Conservation (phyloP, 192 early-diverging fungal genomes). For the Radiomyces spectabilis region DNA sequence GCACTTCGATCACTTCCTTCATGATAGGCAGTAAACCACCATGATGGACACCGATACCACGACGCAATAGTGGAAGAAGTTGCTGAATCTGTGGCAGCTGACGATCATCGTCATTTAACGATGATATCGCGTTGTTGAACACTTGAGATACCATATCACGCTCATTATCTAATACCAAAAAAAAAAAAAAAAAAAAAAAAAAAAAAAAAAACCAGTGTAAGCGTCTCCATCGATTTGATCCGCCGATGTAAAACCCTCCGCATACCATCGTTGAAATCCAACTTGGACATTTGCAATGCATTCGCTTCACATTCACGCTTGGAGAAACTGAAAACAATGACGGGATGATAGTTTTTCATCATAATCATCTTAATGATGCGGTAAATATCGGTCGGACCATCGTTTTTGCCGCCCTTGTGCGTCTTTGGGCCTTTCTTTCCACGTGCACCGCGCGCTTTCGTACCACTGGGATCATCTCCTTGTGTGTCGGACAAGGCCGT, state of each 20-base stretch:
- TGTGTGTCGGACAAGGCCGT: conserved; percentile 57
- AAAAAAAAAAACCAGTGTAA: no score
- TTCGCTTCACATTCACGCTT: conserved; percentile 90
- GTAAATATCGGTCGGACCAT: conserved; percentile 75
- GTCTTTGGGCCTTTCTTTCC: conserved; percentile 42
- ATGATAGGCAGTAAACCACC: conserved; percentile 91
- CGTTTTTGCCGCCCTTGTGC: conserved; percentile 48
- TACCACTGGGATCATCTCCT: conserved; percentile 49
- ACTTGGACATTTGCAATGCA: conserved; percentile 84
- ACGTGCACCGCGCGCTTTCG: conserved; percentile 31
- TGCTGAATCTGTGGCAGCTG: conserved; percentile 87
- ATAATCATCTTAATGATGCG: conserved; percentile 96
- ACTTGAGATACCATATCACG: conserved; percentile 77
- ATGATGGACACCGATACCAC: conserved; percentile 97
- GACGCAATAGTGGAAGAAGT: conserved; percentile 81
- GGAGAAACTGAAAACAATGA: conserved; percentile 95
- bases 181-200: background rate
- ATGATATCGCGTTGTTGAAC: conserved; percentile 80
- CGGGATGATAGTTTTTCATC: conserved; percentile 93
- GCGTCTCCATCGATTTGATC: no score
- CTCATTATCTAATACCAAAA: conserved; percentile 49
- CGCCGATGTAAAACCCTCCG: no score
- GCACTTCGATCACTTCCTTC: conserved; percentile 95
- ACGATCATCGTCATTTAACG: conserved; percentile 85
- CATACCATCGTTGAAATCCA: conserved; percentile 79